Evolutionary conservation across 768 basidiomycete genomes (phyloP).

Genomic region (Lactifluus echinatus): DNA sequence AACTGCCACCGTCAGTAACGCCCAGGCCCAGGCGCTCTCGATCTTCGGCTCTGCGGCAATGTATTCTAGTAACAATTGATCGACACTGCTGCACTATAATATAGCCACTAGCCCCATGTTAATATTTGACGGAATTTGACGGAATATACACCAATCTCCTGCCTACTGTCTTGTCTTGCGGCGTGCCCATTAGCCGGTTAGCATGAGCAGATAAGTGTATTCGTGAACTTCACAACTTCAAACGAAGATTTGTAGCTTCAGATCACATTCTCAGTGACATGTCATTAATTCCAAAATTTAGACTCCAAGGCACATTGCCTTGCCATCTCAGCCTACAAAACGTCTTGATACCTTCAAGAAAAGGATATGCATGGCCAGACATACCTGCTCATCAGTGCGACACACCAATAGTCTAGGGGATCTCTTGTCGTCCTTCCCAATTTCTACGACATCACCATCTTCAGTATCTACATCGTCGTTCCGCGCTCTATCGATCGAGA

Average conservation of each 20-base stretch:
- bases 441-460: slow-evolving; percentile 39
- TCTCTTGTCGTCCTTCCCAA: slow-evolving; percentile 30
- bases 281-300: slow-evolving; percentile 21
- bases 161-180: too few relatives aligned
- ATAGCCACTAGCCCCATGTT: background rate
- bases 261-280: background rate
- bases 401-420: slow-evolving; percentile 43
- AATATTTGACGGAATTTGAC: background rate
- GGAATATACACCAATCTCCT: too few relatives aligned
- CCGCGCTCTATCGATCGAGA: slow-evolving; percentile 40
- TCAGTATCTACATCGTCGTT: slow-evolving; percentile 33
- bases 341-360: background rate
- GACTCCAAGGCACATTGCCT: slow-evolving; percentile 30
- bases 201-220: too few relatives aligned
- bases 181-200: too few relatives aligned
- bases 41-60: too few relatives aligned
- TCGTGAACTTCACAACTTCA: too few relatives aligned
- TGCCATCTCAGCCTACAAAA: slow-evolving; percentile 36
- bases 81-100: too few relatives aligned
- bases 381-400: slow-evolving; percentile 57
- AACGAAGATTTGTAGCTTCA: too few relatives aligned
- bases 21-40: background rate
- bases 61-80: too few relatives aligned
- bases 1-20: slow-evolving; percentile 1
- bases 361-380: slow-evolving; percentile 10